Percentiles rank a stretch among this genome's conserved stretches.
Conservation (phyloP, 306 rosid genomes). For the Rosa persica region DNA sequence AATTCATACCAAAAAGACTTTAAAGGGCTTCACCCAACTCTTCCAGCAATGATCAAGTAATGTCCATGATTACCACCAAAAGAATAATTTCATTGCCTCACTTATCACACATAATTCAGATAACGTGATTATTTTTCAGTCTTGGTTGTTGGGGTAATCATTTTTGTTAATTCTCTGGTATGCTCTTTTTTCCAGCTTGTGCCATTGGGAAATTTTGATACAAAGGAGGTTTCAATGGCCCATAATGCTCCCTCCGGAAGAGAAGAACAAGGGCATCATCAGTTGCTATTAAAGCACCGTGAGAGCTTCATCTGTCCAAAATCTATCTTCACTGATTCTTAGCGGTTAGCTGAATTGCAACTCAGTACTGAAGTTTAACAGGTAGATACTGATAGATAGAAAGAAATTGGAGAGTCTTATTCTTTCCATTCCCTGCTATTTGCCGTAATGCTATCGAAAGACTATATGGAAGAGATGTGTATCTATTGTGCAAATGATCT, state of each 20-base stretch:
- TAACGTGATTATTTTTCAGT: neutral
- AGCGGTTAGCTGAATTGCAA: constrained; percentile 39
- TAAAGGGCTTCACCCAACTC: constrained; percentile 42
- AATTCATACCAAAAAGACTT: constrained; percentile 49
- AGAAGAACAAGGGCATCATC: constrained; percentile 25
- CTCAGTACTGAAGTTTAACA: constrained; percentile 33
- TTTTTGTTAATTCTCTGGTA: neutral
- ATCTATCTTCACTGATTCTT: constrained; percentile 34
- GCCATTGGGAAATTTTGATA: constrained; percentile 37
- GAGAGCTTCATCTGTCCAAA: constrained; percentile 38
- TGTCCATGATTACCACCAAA: constrained; percentile 8
- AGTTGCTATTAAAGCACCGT: constrained; percentile 44
- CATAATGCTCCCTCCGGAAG: constrained; percentile 30
- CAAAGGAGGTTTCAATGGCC: constrained; percentile 33
- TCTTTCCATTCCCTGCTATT: constrained; percentile 7
- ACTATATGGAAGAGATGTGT: constrained; percentile 26
- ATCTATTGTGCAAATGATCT: constrained; percentile 11
- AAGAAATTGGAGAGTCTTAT: constrained; percentile 3
- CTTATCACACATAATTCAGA: neutral
- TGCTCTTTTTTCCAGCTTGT: constrained; percentile 41
- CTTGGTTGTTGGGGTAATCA: constrained; percentile 13
- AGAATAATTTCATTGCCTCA: neutral
- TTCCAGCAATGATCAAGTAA: constrained; percentile 52
- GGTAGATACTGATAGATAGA: constrained; percentile 25
- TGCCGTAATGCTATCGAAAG: constrained; percentile 29